Evolutionary conservation across 371 early-diverging fungal species (phyloP), one percentile per base, ranked within the genome.

Genomic region (Coemansia sp.): DNA sequence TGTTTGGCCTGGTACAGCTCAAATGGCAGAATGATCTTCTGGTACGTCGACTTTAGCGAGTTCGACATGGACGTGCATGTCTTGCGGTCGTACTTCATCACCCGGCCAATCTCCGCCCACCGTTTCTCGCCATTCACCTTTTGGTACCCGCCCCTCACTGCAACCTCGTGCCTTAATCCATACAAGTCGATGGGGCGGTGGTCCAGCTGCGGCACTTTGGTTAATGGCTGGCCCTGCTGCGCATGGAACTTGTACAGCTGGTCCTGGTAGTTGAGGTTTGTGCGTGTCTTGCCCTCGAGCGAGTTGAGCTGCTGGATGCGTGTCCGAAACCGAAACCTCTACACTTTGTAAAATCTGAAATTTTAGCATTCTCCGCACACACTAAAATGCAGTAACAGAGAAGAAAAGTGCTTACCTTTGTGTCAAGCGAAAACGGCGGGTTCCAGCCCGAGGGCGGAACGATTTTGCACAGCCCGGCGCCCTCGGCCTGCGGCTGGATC

Each of bases 401-500:
- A 21, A n/a, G 48, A 18, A 18, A 48, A 37, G 3, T 21, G 54
- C 45, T 55, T 81, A 92, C 95, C 87, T 91, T 76, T 83, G 90
- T 89, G 64, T 97, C 92, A 51, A 95, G 78, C 26, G 88, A 80
- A 81, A 96, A 95, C 10, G 85, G 85, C 56, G 95, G 93, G 37
- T 84, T 84, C 88, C 94, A 98, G 21, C 83, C 85, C 24, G 68
- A 71, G 8, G 98, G 97, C 51, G 98, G 98, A 39, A 95, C 86
- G 67, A 98, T 90, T 81, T 98, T 98, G 70, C 90, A 86, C 66
- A 97, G 89, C 24, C 98, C 98, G 37, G 86, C 86, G 64, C 84
- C 66, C 77, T 93, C 93, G 48, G 89, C 96, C 71, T 88, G 83
- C 22, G 84, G 79, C 37, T 89, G 84, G 68, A 98, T 95, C 63